Evolutionary conservation across 2,329 filamentous ascomycete species (phyloP).

Genomic region (Fusarium sterilihyphosum): DNA sequence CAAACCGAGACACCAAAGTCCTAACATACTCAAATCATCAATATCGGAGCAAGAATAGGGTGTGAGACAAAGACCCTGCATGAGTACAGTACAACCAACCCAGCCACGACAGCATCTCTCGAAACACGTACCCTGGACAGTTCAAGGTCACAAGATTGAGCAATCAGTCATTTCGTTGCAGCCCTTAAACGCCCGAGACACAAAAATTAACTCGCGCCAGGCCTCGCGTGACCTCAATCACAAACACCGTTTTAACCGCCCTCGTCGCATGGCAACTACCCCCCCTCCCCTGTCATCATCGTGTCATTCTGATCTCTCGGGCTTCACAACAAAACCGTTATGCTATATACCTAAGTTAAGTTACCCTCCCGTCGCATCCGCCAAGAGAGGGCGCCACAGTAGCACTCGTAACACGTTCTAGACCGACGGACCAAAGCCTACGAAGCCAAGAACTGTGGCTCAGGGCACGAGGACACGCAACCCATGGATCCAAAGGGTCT

Average conservation of each 20-base stretch:
- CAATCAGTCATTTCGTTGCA: conserved; percentile 7
- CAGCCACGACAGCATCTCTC: not conserved
- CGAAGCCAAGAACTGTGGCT: conserved; percentile 32
- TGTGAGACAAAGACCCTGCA: not conserved
- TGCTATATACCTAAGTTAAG: not conserved
- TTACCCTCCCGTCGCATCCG: conserved; percentile 23
- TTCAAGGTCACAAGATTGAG: conserved; percentile 9
- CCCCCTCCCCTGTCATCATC: conserved; percentile 1
- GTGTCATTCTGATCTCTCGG: not conserved
- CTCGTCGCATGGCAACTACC: not conserved
- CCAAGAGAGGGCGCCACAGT: conserved; percentile 16
- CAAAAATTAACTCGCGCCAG: not conserved
- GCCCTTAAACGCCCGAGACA: not conserved
- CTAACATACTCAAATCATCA: not conserved
- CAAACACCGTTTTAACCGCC: conserved; percentile 4
- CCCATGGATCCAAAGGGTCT: not conserved
- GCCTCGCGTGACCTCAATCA: conserved; percentile 14
- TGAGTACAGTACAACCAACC: not conserved
- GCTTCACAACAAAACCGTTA: conserved; percentile 22
- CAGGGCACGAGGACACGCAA: conserved; percentile 35
- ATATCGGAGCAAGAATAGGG: not conserved
- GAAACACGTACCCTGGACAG: conserved; percentile 12
- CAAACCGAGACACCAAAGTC: not conserved
- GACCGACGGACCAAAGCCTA: conserved; percentile 11
- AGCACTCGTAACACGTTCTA: conserved; percentile 17